Conservation (phyloP, 257 asterid genomes). For the Salvia rosmarinus region DNA sequence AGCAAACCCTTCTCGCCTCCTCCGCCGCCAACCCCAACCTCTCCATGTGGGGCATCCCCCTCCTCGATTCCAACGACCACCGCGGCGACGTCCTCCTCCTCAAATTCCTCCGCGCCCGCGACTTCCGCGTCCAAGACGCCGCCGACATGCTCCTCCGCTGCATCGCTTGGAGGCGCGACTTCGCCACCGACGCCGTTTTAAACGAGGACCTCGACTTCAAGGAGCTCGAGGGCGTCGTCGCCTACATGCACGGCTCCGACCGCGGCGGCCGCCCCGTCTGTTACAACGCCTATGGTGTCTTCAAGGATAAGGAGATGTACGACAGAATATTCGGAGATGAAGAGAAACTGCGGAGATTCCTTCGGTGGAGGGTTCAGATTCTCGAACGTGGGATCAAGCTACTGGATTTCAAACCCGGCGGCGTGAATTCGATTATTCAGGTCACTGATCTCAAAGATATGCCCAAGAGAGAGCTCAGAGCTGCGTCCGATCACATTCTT, state of each 20-base stretch:
- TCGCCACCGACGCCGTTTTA: slow-evolving; percentile 58
- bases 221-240: slow-evolving; percentile 79
- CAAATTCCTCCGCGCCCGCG: slow-evolving; percentile 84
- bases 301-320: slow-evolving; percentile 70
- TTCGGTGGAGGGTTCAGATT: slow-evolving; percentile 49
- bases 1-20: slow-evolving; percentile 46
- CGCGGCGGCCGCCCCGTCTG: slow-evolving; percentile 75
- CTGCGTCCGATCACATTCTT: slow-evolving; percentile 76
- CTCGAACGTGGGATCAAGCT: slow-evolving; percentile 60
- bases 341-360: slow-evolving; percentile 36
- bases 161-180: slow-evolving; percentile 67
- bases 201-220: slow-evolving; percentile 72
- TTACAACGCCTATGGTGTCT: slow-evolving; percentile 83
- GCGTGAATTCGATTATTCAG: slow-evolving; percentile 60
- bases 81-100: slow-evolving; percentile 71
- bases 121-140: slow-evolving; percentile 54
- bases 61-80: slow-evolving; percentile 37
- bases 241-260: slow-evolving; percentile 72
- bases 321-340: slow-evolving; percentile 65
- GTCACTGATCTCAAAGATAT: slow-evolving; percentile 61
- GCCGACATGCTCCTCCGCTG: slow-evolving; percentile 61
- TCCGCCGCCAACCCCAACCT: slow-evolving; percentile 31
- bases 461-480: slow-evolving; percentile 88
- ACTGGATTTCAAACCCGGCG: slow-evolving; percentile 79
- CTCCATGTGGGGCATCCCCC: slow-evolving; percentile 75